A percentile compares a stretch with the other conserved stretches of the same genome.
Evolutionary conservation across 1,139 yeast species (phyloP).

Genomic region (Pneumocystis oryctolagi): DNA sequence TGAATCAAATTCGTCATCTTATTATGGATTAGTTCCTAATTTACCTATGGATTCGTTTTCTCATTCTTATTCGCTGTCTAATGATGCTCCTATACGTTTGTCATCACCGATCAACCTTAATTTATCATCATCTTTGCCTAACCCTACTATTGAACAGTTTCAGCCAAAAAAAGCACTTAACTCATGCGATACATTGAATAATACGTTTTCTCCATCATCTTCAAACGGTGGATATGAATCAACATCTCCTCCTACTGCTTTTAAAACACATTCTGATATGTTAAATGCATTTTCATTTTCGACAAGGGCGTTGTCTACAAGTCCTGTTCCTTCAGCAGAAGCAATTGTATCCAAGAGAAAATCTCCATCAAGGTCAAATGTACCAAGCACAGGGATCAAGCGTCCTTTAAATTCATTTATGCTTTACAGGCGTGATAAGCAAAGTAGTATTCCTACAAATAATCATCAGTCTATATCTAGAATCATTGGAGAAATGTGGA

Average conservation of each 20-base stretch:
- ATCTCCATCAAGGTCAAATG: background rate
- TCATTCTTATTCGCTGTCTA: background rate
- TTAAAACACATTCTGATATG: background rate
- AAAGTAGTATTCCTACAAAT: constrained; percentile 20
- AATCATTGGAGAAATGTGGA: constrained; percentile 35
- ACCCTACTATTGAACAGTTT: background rate
- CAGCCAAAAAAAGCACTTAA: background rate
- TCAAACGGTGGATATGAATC: background rate
- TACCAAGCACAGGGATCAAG: constrained; percentile 20
- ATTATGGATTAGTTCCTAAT: background rate
- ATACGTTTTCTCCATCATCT: no score
- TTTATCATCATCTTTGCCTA: background rate
- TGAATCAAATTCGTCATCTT: background rate
- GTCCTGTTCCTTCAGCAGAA: background rate
- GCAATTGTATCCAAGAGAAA: background rate
- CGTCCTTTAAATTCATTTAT: constrained; percentile 38
- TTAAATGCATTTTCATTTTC: background rate
- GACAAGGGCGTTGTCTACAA: background rate
- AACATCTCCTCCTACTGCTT: background rate
- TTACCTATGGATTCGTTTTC: background rate
- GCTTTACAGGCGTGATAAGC: constrained; percentile 28
- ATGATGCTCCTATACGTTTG: background rate
- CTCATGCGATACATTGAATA: background rate
- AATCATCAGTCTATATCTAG: constrained; percentile 32
- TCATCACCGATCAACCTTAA: background rate